Percentiles rank a stretch among this genome's conserved stretches.
These are phyloP conservation scores for Cercospora berteroae DNA, from an alignment of 2,329 filamentous ascomycete species.

Conservation along the genomic window DNA sequence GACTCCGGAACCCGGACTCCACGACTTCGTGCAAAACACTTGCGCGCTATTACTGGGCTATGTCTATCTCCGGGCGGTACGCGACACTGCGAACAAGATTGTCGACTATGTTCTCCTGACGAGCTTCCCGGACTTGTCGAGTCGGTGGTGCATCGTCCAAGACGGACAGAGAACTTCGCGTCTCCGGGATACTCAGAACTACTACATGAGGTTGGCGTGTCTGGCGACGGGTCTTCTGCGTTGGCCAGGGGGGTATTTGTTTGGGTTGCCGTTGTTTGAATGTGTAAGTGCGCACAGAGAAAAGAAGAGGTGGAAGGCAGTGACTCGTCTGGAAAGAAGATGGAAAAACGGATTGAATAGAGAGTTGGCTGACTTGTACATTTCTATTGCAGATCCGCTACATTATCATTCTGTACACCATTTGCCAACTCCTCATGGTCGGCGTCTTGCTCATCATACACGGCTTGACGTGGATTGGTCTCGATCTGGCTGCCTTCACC, in stretches of 20 bases:
- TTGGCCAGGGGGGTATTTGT: constrained; percentile 2
- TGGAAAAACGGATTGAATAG: not conserved
- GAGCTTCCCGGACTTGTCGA: not conserved
- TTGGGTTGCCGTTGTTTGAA: not conserved
- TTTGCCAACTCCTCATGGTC: not conserved
- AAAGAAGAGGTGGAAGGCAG: not conserved
- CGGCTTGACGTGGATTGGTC: not conserved
- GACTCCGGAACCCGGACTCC: not conserved
- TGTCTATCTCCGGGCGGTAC: not conserved
- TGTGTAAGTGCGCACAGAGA: not conserved
- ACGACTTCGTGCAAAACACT: not conserved
- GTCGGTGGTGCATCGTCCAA: not conserved
- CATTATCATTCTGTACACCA: not conserved
- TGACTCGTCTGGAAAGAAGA: not conserved
- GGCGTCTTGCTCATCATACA: not conserved
- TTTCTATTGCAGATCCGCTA: not conserved
- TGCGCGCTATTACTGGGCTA: not conserved
- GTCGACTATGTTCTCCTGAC: not conserved
- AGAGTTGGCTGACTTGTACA: not conserved
- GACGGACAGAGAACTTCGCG: not conserved
- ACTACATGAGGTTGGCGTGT: not conserved
- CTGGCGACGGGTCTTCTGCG: not conserved
- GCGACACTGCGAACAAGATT: not conserved
- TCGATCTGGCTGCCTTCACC: not conserved
- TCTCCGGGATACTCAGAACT: not conserved